These are phyloP conservation scores for Chrysanthemum lavandulifolium DNA, from an alignment of 129 eudicot species.

Conservation along the genomic window DNA sequence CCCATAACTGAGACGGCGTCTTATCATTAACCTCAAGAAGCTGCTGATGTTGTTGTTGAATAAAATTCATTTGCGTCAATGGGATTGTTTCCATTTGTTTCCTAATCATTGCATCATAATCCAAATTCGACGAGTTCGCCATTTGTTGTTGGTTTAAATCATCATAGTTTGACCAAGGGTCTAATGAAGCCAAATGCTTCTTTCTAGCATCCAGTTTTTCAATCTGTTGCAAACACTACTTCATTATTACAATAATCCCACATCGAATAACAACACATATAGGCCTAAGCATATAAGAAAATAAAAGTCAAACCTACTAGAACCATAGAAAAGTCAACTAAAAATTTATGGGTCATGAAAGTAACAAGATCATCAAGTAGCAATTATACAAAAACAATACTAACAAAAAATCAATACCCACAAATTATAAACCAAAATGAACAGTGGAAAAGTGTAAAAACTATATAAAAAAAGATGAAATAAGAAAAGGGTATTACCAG, in stretches of 20 bases:
- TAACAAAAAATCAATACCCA: neutral
- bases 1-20: slow-evolving; percentile 57
- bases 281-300: no score
- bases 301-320: neutral
- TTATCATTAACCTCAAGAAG: slow-evolving; percentile 33
- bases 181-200: slow-evolving; percentile 37
- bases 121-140: slow-evolving; percentile 47
- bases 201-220: slow-evolving; percentile 59
- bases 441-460: neutral
- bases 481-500: slow-evolving; percentile 6
- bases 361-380: neutral
- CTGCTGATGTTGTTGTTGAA: slow-evolving; percentile 36
- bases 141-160: slow-evolving; percentile 25
- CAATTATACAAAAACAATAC: neutral
- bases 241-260: slow-evolving; percentile 1
- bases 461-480: neutral
- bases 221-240: slow-evolving; percentile 21
- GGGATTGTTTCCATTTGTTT: slow-evolving; percentile 36
- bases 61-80: slow-evolving; percentile 34
- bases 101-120: slow-evolving; percentile 41
- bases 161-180: slow-evolving; percentile 36
- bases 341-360: neutral
- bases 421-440: slow-evolving; percentile 4
- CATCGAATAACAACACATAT: no score
- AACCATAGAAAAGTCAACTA: slow-evolving; percentile 12